Conservation (phyloP, 352 stramenopile genomes). For the Phytophthora sp. region DNA sequence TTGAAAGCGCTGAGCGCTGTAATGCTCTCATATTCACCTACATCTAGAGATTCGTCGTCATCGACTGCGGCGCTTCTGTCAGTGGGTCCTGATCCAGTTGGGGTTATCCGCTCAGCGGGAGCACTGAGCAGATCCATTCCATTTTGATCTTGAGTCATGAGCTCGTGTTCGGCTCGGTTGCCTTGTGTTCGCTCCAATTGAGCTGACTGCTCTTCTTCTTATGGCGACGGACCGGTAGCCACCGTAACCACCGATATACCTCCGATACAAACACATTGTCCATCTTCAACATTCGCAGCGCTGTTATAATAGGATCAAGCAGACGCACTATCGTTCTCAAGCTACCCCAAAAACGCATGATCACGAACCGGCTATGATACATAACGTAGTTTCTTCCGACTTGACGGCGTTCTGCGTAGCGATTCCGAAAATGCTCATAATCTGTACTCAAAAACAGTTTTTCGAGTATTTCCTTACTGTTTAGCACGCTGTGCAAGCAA, state of each 20-base stretch:
- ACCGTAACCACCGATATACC: not conserved
- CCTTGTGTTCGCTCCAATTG: no score
- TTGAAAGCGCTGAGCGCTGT: not conserved
- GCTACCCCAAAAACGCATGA: not conserved
- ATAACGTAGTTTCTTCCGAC: not conserved
- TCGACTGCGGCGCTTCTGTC: not conserved
- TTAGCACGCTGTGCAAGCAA: not conserved
- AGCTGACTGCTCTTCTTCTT: no score
- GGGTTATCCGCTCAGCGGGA: not conserved
- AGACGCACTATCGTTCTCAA: not conserved
- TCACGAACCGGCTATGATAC: not conserved
- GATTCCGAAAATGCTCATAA: not conserved
- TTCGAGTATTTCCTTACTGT: not conserved
- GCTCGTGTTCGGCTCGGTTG: no score
- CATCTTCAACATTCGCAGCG: not conserved
- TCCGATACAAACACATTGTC: not conserved
- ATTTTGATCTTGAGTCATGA: not conserved
- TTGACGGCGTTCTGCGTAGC: not conserved
- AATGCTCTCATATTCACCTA: not conserved
- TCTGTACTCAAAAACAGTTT: not conserved
- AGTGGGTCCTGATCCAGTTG: not conserved
- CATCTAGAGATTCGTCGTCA: not conserved
- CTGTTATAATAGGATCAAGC: not conserved
- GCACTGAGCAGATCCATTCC: not conserved
- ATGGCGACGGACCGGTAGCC: not conserved